A percentile compares a stretch with the other conserved stretches of the same genome.
Conservation (phyloP, 225 moss, liverwort and hornwort genomes). For the Physcomitrium patens region DNA sequence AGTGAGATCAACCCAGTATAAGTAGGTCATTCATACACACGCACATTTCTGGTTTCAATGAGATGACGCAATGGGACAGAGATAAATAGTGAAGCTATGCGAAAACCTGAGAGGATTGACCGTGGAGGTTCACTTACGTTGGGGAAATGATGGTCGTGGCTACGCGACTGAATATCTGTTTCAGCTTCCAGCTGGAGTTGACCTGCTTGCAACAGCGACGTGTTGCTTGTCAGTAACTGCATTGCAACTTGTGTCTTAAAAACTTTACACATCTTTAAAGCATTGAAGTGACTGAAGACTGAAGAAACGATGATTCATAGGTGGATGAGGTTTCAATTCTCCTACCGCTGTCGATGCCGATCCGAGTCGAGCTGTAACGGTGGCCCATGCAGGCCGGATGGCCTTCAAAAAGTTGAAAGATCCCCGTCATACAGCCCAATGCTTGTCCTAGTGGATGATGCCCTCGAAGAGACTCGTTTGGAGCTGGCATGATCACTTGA, state of each 20-base stretch:
- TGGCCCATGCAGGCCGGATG: constrained; percentile 46
- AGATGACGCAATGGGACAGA: neutral
- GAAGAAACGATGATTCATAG: neutral
- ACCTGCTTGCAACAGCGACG: constrained; percentile 27
- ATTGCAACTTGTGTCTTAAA: no score
- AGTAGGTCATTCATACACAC: no score
- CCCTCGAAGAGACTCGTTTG: constrained; percentile 28
- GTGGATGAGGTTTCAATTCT: neutral
- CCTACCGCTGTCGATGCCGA: constrained; percentile 38
- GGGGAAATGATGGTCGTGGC: constrained; percentile 31
- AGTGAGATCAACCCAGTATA: no score
- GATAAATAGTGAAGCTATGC: no score
- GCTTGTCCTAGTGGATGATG: constrained; percentile 38
- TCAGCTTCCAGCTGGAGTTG: constrained; percentile 34
- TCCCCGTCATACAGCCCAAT: constrained; percentile 44
- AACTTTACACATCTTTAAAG: neutral
- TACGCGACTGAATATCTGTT: constrained; percentile 27
- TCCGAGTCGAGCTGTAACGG: constrained; percentile 34
- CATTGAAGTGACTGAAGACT: neutral
- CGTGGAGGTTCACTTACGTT: constrained; percentile 25
- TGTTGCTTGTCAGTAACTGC: constrained; percentile 1
- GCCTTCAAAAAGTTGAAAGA: constrained; percentile 53
- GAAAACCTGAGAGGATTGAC: no score
- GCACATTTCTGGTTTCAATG: no score
- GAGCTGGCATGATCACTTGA: constrained; percentile 40